These are phyloP conservation scores for Benincasa hispida DNA, from an alignment of 306 rosid species.

Conservation along the genomic window DNA sequence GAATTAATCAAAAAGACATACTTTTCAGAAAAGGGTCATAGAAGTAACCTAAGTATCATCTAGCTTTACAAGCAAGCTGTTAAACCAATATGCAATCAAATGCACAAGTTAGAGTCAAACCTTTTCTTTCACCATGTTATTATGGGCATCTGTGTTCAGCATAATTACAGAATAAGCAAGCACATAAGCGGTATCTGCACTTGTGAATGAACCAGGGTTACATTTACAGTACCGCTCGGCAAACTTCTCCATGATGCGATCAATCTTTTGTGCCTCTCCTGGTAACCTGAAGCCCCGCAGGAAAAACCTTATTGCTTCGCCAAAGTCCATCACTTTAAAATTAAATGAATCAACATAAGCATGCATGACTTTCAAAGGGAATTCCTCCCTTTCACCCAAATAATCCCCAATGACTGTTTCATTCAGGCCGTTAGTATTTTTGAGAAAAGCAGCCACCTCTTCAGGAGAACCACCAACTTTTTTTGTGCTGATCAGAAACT, in stretches of 20 bases:
- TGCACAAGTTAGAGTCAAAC: constrained; percentile 27
- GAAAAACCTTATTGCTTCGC: constrained; percentile 91
- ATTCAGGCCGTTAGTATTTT: constrained; percentile 66
- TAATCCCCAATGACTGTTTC: constrained; percentile 87
- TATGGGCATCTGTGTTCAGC: constrained; percentile 99
- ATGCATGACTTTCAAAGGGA: constrained; percentile 94
- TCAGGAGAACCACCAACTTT: constrained; percentile 76
- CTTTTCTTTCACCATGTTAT: constrained; percentile 94
- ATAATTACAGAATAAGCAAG: constrained; percentile 97
- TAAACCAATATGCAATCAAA: neutral
- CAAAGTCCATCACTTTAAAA: constrained; percentile 83
- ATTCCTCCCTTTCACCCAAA: constrained; percentile 97
- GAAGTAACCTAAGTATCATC: constrained; percentile 1
- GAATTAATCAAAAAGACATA: neutral
- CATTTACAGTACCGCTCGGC: constrained; percentile 99
- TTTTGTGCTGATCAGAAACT: constrained; percentile 64
- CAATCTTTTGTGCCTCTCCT: constrained; percentile 99
- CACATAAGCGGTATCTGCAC: constrained; percentile 98
- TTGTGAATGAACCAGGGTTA: constrained; percentile 81
- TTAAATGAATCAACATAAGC: constrained; percentile 94
- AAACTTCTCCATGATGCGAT: constrained; percentile 99
- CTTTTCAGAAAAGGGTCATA: neutral
- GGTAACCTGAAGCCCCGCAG: constrained; percentile 95
- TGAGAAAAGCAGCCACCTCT: constrained; percentile 82
- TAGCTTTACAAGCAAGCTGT: neutral